Evolutionary conservation across 768 basidiomycete genomes (phyloP).

Genomic region (Boletus huronensis): DNA sequence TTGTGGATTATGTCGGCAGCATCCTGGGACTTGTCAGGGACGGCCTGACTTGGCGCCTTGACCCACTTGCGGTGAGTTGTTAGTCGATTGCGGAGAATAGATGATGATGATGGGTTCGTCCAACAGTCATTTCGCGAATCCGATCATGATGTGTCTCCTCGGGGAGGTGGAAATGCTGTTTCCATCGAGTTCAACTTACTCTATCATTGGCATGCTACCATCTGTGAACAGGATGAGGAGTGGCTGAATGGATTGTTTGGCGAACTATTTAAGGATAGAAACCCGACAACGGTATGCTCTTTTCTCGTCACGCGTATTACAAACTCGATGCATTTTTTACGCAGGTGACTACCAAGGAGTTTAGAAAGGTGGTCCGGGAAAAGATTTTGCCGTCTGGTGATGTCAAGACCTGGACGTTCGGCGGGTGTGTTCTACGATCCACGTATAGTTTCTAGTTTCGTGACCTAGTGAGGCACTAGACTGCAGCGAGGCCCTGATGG

Average conservation of each 20-base stretch:
- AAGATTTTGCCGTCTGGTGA: constrained; percentile 6
- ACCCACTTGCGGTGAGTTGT: constrained; percentile 54
- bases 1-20: constrained; percentile 69
- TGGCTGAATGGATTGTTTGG: constrained; percentile 54
- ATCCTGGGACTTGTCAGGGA: constrained; percentile 71
- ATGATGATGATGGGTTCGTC: neutral
- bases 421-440: constrained; percentile 32
- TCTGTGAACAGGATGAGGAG: constrained; percentile 50
- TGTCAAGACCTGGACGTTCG: constrained; percentile 54
- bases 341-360: constrained; percentile 22
- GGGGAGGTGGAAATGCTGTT: constrained; percentile 72
- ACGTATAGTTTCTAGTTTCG: neutral
- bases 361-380: constrained; percentile 13
- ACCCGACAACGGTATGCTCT: constrained; percentile 38
- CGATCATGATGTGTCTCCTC: constrained; percentile 51
- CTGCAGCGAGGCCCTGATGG: constrained; percentile 49
- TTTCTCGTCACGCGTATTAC: neutral
- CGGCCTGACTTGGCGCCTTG: constrained; percentile 60
- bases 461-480: constrained; percentile 28
- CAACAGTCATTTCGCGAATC: constrained; percentile 47
- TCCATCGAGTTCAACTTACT: constrained; percentile 71
- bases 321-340: neutral
- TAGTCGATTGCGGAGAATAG: neutral
- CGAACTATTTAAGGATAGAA: constrained; percentile 38
- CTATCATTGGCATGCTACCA: constrained; percentile 62